Evolutionary conservation across 441 rosid genomes (phyloP).

Genomic region (Capsella rubella): DNA sequence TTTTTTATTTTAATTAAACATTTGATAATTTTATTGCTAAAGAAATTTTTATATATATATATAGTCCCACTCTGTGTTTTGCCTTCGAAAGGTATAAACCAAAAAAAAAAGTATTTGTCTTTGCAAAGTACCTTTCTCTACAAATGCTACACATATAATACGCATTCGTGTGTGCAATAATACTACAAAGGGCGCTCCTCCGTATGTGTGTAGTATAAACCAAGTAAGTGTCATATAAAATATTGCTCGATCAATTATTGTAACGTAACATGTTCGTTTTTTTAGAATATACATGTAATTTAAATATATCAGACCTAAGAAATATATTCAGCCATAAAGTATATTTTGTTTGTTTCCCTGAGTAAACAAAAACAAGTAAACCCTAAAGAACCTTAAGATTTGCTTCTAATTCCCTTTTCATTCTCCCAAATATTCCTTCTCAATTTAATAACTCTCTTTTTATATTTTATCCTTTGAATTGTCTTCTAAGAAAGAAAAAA

Average conservation of each 20-base stretch:
- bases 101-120: neutral
- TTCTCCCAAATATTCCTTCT: slow-evolving; percentile 75
- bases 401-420: slow-evolving; percentile 68
- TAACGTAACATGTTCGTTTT: neutral
- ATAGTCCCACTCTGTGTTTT: slow-evolving; percentile 2
- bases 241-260: neutral
- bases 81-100: slow-evolving; percentile 7
- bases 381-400: slow-evolving; percentile 47
- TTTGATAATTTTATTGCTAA: neutral
- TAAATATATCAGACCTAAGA: slow-evolving; percentile 42
- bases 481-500: slow-evolving; percentile 18
- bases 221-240: slow-evolving; percentile 26
- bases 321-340: slow-evolving; percentile 49
- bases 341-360: slow-evolving; percentile 56
- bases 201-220: neutral
- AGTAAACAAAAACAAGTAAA: slow-evolving; percentile 48
- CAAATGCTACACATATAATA: slow-evolving; percentile 13
- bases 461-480: slow-evolving; percentile 38
- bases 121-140: slow-evolving; percentile 14
- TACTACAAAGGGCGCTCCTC: slow-evolving; percentile 4
- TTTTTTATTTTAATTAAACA: neutral
- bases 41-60: too few species aligned
- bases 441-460: slow-evolving; percentile 43
- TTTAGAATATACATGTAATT: neutral
- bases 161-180: slow-evolving; percentile 4